Evolutionary conservation across 164 flowering plant genomes (phyloP).

Genomic region (Saururus chinensis): DNA sequence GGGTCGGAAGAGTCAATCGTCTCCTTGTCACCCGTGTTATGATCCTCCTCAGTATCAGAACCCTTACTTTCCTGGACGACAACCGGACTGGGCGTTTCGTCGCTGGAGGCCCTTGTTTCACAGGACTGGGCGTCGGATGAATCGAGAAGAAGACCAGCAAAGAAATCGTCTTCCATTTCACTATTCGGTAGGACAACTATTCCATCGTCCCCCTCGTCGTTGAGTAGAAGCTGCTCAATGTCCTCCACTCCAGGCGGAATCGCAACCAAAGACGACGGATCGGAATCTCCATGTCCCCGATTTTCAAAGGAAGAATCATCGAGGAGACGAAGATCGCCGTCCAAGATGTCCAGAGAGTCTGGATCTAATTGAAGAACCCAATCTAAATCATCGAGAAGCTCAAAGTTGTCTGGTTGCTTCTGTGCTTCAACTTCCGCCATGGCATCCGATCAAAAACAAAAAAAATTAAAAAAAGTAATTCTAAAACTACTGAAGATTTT

Average conservation of each 20-base stretch:
- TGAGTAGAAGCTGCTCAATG: slow-evolving; percentile 35
- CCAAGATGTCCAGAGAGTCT: not conserved
- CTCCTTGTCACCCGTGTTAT: not conserved
- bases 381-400: not conserved
- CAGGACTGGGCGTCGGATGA: slow-evolving; percentile 10
- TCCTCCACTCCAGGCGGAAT: slow-evolving; percentile 21
- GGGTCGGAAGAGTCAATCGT: slow-evolving; percentile 3
- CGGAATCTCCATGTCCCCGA: not conserved
- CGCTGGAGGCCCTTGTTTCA: slow-evolving; percentile 3
- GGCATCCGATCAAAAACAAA: not conserved
- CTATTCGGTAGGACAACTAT: not conserved
- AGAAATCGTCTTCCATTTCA: slow-evolving; percentile 11
- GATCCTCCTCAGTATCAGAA: not conserved
- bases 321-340: not conserved
- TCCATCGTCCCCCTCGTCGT: slow-evolving; percentile 18
- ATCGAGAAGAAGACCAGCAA: slow-evolving; percentile 27
- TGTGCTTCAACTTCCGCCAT: too few species aligned
- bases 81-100: slow-evolving; percentile 4
- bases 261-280: slow-evolving; percentile 8
- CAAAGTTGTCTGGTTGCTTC: too few species aligned
- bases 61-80: not conserved
- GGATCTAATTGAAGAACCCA: not conserved
- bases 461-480: too few species aligned
- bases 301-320: not conserved
- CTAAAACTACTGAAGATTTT: too few species aligned